Evolutionary conservation across 2,329 filamentous ascomycete species (phyloP), one percentile per base, ranked within the genome.

Genomic region (Eutypella sp.): DNA sequence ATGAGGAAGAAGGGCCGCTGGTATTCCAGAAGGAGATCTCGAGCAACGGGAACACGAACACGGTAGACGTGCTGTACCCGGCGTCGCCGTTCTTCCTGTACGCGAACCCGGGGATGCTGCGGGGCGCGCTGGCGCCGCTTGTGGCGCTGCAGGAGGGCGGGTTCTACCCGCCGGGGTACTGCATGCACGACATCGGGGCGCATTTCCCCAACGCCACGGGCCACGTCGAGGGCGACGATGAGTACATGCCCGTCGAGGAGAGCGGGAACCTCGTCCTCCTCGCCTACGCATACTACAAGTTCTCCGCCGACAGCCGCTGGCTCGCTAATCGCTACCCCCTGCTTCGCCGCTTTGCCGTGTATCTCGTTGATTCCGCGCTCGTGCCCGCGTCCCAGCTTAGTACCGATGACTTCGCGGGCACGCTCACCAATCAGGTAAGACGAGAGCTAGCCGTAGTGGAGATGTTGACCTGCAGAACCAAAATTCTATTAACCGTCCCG

Each of bases 11-110:
- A 4, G 73, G 82, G 51, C 85, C 85, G 0, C 73, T 91, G 24
- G 65, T 92, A 39, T 92, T 92, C 65, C 68, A 90, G 50, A 92
- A 93, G 61, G 88, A 92, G 62, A 92, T 93, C 45, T 89, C 85
- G 1, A 89, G 85, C 6, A 85, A 91, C 53, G 88, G 54, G 2
- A 92, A 93, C 57, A 82, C 82, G 60, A 87, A 92, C 59, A 92
- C 87, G 0, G 85, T 92, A 6, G 87, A 92, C 67, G 86, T 93
- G 43, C 88, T 92, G 54, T 92, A 90, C 68, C 88, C 88, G 0
- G 77, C 87, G 0, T 87, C 88, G 60, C 87, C 88, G 0, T 92
- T 91, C 72, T 92, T 91, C 68, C 64, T 91, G 9, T 92, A 91
- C 61, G 89, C 87, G 20, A 89, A 90, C 56, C 87, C 88, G 1